A percentile compares a stretch with the other conserved stretches of the same genome.
phyloP scores from a whole-genome alignment of 768 basidiomycete species.

The Chalciporus chontae region DNA sequence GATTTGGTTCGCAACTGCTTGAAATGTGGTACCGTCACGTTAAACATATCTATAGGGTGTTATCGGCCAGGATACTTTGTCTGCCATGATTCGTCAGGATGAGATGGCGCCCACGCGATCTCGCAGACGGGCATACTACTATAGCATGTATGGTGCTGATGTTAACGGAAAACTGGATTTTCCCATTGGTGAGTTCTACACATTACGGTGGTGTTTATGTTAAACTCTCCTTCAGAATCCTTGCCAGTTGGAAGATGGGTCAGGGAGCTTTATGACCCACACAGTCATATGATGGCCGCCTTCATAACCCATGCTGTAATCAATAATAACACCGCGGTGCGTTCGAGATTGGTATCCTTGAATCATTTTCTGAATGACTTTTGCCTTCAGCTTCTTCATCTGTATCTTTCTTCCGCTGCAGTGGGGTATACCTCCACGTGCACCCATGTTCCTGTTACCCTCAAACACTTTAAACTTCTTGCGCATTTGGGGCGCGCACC shows the following conservation, averaged over 20 bases:
- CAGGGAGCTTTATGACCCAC: constrained; percentile 51
- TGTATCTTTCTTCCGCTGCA: constrained; percentile 36
- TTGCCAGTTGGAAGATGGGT: constrained; percentile 59
- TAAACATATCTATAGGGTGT: constrained; percentile 43
- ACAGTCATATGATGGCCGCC: constrained; percentile 55
- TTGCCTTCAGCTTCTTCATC: constrained; percentile 44
- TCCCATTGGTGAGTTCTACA: constrained; percentile 47
- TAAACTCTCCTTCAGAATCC: constrained; percentile 38
- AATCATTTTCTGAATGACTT: neutral
- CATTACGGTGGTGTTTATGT: neutral
- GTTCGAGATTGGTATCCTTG: neutral
- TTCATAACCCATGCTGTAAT: constrained; percentile 74
- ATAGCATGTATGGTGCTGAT: constrained; percentile 36
- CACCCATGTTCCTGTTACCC: constrained; percentile 60
- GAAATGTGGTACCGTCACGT: neutral
- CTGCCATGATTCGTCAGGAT: constrained; percentile 71
- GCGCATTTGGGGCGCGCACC: constrained; percentile 61
- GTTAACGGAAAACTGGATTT: constrained; percentile 50
- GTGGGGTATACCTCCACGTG: constrained; percentile 17
- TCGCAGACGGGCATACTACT: constrained; percentile 54
- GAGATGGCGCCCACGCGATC: constrained; percentile 58
- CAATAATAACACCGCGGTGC: constrained; percentile 50
- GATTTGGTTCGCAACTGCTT: constrained; percentile 23
- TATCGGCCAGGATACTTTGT: constrained; percentile 70
- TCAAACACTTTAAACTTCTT: constrained; percentile 75